Conservation (phyloP, 805 yeast genomes). For the Kockiozyma suomiensis region DNA sequence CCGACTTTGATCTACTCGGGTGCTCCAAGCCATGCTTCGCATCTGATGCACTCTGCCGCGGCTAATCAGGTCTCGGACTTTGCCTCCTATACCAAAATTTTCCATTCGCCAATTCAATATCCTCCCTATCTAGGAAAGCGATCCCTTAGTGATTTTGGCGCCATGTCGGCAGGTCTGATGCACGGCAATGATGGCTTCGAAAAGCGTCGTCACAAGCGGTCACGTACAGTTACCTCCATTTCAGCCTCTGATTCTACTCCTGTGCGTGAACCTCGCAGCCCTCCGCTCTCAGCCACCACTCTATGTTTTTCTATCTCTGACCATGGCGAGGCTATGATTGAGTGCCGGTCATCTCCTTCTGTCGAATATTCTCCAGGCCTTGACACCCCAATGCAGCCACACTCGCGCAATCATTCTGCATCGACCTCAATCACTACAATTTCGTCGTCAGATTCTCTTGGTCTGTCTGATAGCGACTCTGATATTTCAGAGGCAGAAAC, state of each 20-base stretch:
- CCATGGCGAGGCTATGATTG: slow-evolving; percentile 23
- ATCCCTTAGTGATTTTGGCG: slow-evolving; percentile 23
- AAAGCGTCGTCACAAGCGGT: slow-evolving; percentile 7
- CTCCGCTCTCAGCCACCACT: neutral
- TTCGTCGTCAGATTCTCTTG: slow-evolving; percentile 13
- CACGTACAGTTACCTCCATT: slow-evolving; percentile 2
- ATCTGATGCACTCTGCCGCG: neutral
- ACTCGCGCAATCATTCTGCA: slow-evolving; percentile 3
- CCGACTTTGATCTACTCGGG: slow-evolving; percentile 23
- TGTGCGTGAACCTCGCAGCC: slow-evolving; percentile 3
- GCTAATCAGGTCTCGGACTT: neutral
- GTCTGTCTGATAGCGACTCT: neutral
- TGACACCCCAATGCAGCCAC: neutral
- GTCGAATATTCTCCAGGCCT: too few relatives aligned
- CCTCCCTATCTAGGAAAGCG: slow-evolving; percentile 29
- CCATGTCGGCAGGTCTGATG: slow-evolving; percentile 7
- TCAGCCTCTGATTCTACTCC: neutral
- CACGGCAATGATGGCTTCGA: neutral
- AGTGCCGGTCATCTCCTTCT: slow-evolving; percentile 9
- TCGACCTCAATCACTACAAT: slow-evolving; percentile 15
- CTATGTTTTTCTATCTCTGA: slow-evolving; percentile 19
- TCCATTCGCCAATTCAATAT: slow-evolving; percentile 28
- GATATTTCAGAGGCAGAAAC: slow-evolving; percentile 30
- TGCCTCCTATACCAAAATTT: slow-evolving; percentile 16
- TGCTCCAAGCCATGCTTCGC: neutral